Evolutionary conservation across 2,329 filamentous ascomycete genomes (phyloP).

Genomic region (Triangularia verruculosa): DNA sequence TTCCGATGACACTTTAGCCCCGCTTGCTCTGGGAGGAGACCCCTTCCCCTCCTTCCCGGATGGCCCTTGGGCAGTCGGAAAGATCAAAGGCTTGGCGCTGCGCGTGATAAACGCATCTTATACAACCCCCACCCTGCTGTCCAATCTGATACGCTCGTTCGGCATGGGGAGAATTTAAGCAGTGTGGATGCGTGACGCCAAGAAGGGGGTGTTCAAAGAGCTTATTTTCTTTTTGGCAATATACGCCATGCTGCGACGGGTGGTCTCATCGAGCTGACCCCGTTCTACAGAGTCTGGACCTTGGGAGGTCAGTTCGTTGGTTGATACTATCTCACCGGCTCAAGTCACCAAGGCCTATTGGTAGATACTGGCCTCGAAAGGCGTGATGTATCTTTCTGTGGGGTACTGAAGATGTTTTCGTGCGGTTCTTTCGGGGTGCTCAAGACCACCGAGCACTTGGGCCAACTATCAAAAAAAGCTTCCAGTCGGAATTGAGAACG

Average conservation of each 20-base stretch:
- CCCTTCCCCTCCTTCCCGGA: constrained; percentile 1
- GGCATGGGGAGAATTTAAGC: not conserved
- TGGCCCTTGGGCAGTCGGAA: not conserved
- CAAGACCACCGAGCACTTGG: not conserved
- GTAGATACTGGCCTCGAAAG: too few species aligned
- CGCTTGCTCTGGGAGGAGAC: not conserved
- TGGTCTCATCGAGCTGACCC: not conserved
- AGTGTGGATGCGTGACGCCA: not conserved
- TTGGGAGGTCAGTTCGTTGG: not conserved
- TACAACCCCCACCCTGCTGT: not conserved
- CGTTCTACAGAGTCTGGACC: not conserved
- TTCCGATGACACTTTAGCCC: constrained; percentile 17
- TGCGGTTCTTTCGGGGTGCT: not conserved
- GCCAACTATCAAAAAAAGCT: not conserved
- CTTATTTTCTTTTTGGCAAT: not conserved
- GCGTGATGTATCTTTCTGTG: not conserved
- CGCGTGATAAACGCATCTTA: constrained; percentile 2
- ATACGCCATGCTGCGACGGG: not conserved
- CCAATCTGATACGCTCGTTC: not conserved
- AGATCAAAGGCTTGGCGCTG: constrained; percentile 7
- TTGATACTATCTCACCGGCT: not conserved
- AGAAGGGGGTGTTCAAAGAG: not conserved
- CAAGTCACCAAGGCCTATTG: not conserved
- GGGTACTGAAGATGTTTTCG: not conserved
- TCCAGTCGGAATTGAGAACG: not conserved